These are phyloP conservation scores for Sphagnum magellanicum DNA, from an alignment of 228 moss, liverwort and hornwort species.

Conservation along the genomic window DNA sequence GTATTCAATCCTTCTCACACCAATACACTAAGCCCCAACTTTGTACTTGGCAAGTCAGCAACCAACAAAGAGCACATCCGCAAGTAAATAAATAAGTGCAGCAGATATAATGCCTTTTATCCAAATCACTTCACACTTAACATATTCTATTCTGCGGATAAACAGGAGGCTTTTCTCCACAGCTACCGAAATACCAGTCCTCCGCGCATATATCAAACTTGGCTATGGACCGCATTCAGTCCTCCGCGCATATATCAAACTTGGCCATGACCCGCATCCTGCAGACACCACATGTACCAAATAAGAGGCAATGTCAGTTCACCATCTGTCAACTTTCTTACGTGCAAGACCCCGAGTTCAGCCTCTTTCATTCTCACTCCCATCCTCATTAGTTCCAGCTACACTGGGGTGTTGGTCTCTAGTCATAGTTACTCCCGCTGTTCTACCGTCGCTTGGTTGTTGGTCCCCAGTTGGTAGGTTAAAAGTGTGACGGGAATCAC, in stretches of 20 bases:
- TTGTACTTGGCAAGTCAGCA: too few species aligned
- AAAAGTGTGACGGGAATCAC: slow-evolving; percentile 47
- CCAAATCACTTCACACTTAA: slow-evolving; percentile 10
- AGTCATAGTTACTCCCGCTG: too few species aligned
- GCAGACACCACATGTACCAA: slow-evolving; percentile 99
- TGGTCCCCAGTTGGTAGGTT: slow-evolving; percentile 24
- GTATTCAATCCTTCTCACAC: too few species aligned
- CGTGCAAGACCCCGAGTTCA: slow-evolving; percentile 93
- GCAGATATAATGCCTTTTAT: background rate
- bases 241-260: slow-evolving; percentile 68
- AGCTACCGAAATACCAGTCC: slow-evolving; percentile 99
- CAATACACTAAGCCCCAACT: too few species aligned
- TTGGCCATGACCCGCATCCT: slow-evolving; percentile 99
- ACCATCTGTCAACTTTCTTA: slow-evolving; percentile 73
- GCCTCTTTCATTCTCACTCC: slow-evolving; percentile 40
- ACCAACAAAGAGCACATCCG: too few species aligned
- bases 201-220: slow-evolving; percentile 99
- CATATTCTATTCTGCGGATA: slow-evolving; percentile 11
- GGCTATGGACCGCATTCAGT: slow-evolving; percentile 99
- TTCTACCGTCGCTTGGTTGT: too few species aligned
- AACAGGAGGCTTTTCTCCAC: slow-evolving; percentile 64
- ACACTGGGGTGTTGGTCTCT: slow-evolving; percentile 43
- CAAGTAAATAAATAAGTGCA: background rate
- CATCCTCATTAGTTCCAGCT: slow-evolving; percentile 67
- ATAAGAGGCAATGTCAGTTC: slow-evolving; percentile 99